Percentiles rank a stretch among this genome's conserved stretches.
phyloP scores from a whole-genome alignment of 495 filamentous ascomycete species.

The Penicillium roqueforti region DNA sequence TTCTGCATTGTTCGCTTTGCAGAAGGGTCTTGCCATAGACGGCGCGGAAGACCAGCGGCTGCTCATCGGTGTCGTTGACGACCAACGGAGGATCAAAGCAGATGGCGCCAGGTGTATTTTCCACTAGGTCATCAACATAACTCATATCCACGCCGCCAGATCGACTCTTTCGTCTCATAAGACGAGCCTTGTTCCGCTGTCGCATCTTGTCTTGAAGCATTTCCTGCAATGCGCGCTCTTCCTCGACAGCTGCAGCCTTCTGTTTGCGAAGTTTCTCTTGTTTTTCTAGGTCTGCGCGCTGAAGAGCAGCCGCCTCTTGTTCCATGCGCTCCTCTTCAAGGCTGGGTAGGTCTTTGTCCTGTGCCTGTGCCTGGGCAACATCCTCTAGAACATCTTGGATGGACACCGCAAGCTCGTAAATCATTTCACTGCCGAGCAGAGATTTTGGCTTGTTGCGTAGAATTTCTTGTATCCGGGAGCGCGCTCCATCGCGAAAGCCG shows the following conservation, averaged over 20 bases:
- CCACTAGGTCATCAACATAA: constrained; percentile 28
- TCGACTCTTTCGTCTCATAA: constrained; percentile 37
- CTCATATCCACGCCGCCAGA: constrained; percentile 33
- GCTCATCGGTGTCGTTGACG: constrained; percentile 54
- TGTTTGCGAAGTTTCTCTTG: constrained; percentile 49
- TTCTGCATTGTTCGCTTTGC: constrained; percentile 51
- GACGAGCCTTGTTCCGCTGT: constrained; percentile 40
- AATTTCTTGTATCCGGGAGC: constrained; percentile 64
- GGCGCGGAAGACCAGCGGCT: constrained; percentile 55
- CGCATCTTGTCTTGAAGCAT: constrained; percentile 73
- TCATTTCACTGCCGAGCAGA: constrained; percentile 79
- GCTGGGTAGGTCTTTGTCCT: constrained; percentile 71
- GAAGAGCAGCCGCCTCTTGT: constrained; percentile 53
- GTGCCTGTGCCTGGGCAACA: constrained; percentile 67
- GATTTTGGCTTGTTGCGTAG: constrained; percentile 65
- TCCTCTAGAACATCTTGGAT: constrained; percentile 88
- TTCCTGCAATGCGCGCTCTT: constrained; percentile 68
- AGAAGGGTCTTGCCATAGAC: constrained; percentile 60
- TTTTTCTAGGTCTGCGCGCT: constrained; percentile 50
- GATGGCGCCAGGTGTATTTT: constrained; percentile 47
- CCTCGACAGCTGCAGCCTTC: constrained; percentile 60
- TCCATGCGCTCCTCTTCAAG: constrained; percentile 84
- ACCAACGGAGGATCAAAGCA: constrained; percentile 68
- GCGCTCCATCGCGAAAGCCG: constrained; percentile 58
- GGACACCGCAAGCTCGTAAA: constrained; percentile 75